Base-by-base conservation (phyloP, 345 rosid genomes). In the Gossypium thurberi region DNA sequence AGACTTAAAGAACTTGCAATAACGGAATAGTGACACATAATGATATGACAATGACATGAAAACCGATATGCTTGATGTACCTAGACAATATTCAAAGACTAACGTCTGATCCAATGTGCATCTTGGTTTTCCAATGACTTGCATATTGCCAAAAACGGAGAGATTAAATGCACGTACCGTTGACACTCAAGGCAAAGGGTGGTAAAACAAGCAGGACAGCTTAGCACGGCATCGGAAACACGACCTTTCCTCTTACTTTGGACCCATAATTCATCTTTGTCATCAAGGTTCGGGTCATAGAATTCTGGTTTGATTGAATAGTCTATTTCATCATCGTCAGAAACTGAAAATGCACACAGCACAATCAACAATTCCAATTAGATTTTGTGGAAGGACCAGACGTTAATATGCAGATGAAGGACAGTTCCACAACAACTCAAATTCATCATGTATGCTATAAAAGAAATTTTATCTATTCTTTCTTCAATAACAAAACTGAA, bases 151-250 rank as follows among this genome's bases (percentile, higher is more conserved):
- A 56, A 26, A 7, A 43, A 26, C 3, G 5, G 55, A 59, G 44
- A 43, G 62, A 55, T 15, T 3, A 44, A 58, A 23, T 10, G 33
- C n/a, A 52, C n/a, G 63, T 73, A 91, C 97, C 97, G 88, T 77
- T 92, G 95, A 72, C 90, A 90, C 51, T 92, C 89, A 10, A 88
- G 86, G 83, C 90, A 92, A 47, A 92, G 87, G 28, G 87, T 87
- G 50, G 97, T 86, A 80, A 90, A 92, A 83, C 97, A 92, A 77
- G 87, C 95, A 10, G 97, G 95, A 70, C 97, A 92, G 77, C 95
- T 90, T 61, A 92, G 95, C 46, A 88, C 86, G 64, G 97, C 91
- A 74, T 92, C 97, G 58, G 97, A 87, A 23, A 71, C 48, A 71
- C 76, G 84, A 4, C 95, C 95, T 46, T 78, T 79, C 74, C 89